Evolutionary conservation across 257 asterid genomes (phyloP), one percentile per base, ranked within the genome.

Genomic region (Solanum paucissectum): DNA sequence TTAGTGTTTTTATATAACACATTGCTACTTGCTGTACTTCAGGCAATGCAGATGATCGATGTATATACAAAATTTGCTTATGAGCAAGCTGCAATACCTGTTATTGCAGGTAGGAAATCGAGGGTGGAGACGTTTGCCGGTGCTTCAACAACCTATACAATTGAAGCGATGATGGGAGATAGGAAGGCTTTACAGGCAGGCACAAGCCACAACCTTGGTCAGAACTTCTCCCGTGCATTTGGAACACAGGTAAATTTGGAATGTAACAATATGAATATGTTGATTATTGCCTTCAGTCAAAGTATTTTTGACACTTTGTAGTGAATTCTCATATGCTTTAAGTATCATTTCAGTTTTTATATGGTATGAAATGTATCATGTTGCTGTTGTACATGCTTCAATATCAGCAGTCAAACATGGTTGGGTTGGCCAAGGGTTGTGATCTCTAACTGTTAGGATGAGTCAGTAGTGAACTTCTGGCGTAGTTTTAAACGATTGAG

Each of bases 161-260:
- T 97, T 91, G 99, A 96, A 91, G 99, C 99, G 83, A 97, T 97
- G 99, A 95, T 97, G 99, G 99, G 99, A 89, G 99, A 97, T 87
- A 92, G 92, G 76, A 97, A 97, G 93, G 99, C 99, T 89, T 90
- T 97, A 94, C 99, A 96, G 91, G 99, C 99, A 49, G 98, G 99
- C 89, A 97, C 99, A 62, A 97, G 99, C 92, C 99, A 97, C 92
- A 95, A 96, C 91, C 98, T 97, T 73, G 99, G 99, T 81, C 99
- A 97, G 93, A 97, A 97, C 83, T 97, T 97, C 91, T 97, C 99
- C 29, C 96, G 95, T 90, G 99, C 99, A 71, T 97, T 97, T 87
- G 97, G 92, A 58, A 97, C 99, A 9, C 98, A 95, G 99, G 99
- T 96, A 72, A 55, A 52, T 87, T 84, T 29, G 40, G 29, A 13